Evolutionary conservation across 805 yeast genomes (phyloP).

Genomic region (Wickerhamomyces subpelliculosus): DNA sequence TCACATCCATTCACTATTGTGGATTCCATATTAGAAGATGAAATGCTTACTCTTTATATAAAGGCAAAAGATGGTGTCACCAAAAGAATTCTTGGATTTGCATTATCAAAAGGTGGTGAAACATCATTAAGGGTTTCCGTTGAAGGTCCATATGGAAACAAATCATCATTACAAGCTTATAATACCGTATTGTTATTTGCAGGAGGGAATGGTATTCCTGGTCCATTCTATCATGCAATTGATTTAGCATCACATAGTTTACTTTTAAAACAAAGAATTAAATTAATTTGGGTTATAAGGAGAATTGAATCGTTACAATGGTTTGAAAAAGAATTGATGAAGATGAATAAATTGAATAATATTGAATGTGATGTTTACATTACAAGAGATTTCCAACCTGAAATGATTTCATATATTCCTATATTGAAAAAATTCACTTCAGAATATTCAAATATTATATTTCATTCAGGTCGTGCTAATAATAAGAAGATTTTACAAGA

Average conservation of each 20-base stretch:
- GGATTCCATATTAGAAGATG: constrained; percentile 30
- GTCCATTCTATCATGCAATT: constrained; percentile 36
- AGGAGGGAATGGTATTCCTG: constrained; percentile 49
- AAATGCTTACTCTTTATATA: constrained; percentile 35
- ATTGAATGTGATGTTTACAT: constrained; percentile 31
- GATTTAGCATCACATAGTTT: constrained; percentile 17
- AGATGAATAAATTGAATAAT: constrained; percentile 30
- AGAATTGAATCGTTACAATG: constrained; percentile 43
- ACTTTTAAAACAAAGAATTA: constrained; percentile 25
- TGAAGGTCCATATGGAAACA: constrained; percentile 59
- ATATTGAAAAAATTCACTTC: constrained; percentile 2
- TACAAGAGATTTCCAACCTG: constrained; percentile 26
- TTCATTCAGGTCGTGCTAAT: constrained; percentile 42
- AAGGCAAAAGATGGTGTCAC: constrained; percentile 54
- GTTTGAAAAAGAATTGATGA: constrained; percentile 28
- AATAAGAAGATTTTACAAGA: constrained; percentile 30
- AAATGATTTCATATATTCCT: neutral
- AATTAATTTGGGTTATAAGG: constrained; percentile 59
- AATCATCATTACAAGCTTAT: constrained; percentile 30
- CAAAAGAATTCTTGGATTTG: constrained; percentile 24
- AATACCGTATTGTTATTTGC: constrained; percentile 36
- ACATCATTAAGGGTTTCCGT: constrained; percentile 41
- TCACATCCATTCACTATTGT: constrained; percentile 67
- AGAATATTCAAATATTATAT: constrained; percentile 22
- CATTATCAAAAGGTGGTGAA: constrained; percentile 20